phyloP scores from a whole-genome alignment of 2,329 filamentous ascomycete species.

The Penicillium concentricum region DNA sequence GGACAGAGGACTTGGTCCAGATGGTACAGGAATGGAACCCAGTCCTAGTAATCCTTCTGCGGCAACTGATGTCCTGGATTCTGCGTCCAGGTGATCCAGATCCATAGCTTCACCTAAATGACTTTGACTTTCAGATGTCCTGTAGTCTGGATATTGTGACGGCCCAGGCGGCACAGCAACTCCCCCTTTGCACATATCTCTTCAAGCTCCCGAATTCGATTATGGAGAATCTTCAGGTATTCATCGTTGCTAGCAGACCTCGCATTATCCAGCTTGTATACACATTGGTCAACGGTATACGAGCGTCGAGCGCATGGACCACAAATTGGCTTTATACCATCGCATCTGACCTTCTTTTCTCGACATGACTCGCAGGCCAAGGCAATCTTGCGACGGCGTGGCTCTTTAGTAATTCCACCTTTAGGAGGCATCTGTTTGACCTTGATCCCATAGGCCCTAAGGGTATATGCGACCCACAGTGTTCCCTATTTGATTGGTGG shows the following conservation, averaged over 20 bases:
- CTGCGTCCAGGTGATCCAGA: constrained; percentile 3
- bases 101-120: background rate
- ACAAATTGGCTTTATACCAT: constrained; percentile 48
- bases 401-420: constrained; percentile 12
- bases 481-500: background rate
- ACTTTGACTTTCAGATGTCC: background rate
- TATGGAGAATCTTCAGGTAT: constrained; percentile 26
- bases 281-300: constrained; percentile 35
- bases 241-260: constrained; percentile 40
- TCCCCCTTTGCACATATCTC: constrained; percentile 21
- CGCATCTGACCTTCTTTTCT: constrained; percentile 44
- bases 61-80: constrained; percentile 20
- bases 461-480: background rate
- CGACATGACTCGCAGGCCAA: constrained; percentile 46
- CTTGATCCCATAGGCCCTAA: background rate
- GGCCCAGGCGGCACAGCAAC: constrained; percentile 16
- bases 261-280: constrained; percentile 41
- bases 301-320: constrained; percentile 41
- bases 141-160: background rate
- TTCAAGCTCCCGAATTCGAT: constrained; percentile 31
- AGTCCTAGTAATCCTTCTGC: constrained; percentile 21
- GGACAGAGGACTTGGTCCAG: background rate
- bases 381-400: constrained; percentile 31
- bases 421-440: constrained; percentile 16
- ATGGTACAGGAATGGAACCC: constrained; percentile 4